phyloP scores from a whole-genome alignment of 352 stramenopile species.

The Pythium scleroteichum region DNA sequence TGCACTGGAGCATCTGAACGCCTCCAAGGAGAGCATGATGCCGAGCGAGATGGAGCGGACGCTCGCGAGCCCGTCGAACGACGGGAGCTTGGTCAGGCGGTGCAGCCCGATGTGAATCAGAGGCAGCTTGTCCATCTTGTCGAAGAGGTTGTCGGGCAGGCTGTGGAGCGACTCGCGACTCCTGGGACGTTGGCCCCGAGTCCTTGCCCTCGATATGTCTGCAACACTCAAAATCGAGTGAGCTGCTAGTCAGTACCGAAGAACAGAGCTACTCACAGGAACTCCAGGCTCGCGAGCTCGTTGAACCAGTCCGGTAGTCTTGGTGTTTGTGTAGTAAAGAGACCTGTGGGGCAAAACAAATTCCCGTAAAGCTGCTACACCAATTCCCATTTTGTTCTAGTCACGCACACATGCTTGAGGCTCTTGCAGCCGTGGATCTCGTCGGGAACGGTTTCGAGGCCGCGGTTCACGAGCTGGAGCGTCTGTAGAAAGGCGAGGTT shows the following conservation, averaged over 20 bases:
- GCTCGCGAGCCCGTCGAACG: conserved; percentile 29
- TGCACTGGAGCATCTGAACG: conserved; percentile 35
- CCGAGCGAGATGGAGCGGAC: conserved; percentile 33
- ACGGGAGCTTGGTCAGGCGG: conserved; percentile 23
- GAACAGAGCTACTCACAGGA: conserved; percentile 39
- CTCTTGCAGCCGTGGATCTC: conserved; percentile 31
- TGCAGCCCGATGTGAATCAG: conserved; percentile 39
- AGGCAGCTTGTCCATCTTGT: conserved; percentile 32
- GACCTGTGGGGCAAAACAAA: conserved; percentile 25
- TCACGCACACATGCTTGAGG: conserved; percentile 35
- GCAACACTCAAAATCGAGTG: too few relatives aligned
- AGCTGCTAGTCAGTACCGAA: too few relatives aligned
- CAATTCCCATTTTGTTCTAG: neutral
- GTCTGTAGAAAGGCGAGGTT: conserved; percentile 32
- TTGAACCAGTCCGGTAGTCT: conserved; percentile 39
- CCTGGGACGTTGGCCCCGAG: too few relatives aligned
- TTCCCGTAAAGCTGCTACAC: neutral
- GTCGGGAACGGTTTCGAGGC: conserved; percentile 30
- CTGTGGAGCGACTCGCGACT: conserved; percentile 17
- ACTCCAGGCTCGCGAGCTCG: conserved; percentile 35
- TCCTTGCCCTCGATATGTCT: conserved; percentile 11
- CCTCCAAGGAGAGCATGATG: conserved; percentile 16
- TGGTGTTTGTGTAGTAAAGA: conserved; percentile 42
- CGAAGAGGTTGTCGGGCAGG: conserved; percentile 32
- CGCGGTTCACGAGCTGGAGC: conserved; percentile 38